Percentiles rank a stretch among this genome's conserved stretches.
Conservation (phyloP, 345 rosid genomes). For the Salix arbutifolia region DNA sequence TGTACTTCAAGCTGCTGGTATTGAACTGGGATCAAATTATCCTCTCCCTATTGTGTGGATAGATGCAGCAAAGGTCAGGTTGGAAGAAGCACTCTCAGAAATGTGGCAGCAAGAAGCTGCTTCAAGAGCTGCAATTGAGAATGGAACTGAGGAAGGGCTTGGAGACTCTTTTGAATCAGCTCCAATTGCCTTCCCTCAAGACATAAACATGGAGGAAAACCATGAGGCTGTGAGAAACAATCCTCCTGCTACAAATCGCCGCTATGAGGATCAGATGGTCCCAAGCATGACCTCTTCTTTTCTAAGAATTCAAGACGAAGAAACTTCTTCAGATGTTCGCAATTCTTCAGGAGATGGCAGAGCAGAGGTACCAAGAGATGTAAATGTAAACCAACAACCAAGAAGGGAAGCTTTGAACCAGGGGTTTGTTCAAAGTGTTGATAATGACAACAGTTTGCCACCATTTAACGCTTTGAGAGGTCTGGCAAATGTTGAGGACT, state of each 20-base stretch:
- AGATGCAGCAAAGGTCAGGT: constrained; percentile 77
- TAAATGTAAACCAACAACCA: constrained; percentile 49
- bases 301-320: constrained; percentile 68
- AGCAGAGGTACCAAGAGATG: constrained; percentile 83
- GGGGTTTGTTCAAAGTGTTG: constrained; percentile 32
- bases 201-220: constrained; percentile 61
- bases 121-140: constrained; percentile 89
- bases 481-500: constrained; percentile 62
- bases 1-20: constrained; percentile 94
- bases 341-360: constrained; percentile 54
- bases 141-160: constrained; percentile 95
- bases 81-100: constrained; percentile 76
- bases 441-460: constrained; percentile 27
- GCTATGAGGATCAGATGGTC: constrained; percentile 96
- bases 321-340: constrained; percentile 52
- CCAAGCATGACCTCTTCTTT: constrained; percentile 86
- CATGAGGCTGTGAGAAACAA: constrained; percentile 53
- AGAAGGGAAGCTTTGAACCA: constrained; percentile 41
- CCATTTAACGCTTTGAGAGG: constrained; percentile 42
- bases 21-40: constrained; percentile 94
- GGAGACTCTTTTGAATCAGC: constrained; percentile 81
- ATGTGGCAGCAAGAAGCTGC: constrained; percentile 98
- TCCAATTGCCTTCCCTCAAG: constrained; percentile 73
- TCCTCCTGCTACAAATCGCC: constrained; percentile 33
- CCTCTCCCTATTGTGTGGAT: constrained; percentile 79